Base-by-base conservation (phyloP, 1,139 yeast species). In the Sugiyamaella xylanicola region DNA sequence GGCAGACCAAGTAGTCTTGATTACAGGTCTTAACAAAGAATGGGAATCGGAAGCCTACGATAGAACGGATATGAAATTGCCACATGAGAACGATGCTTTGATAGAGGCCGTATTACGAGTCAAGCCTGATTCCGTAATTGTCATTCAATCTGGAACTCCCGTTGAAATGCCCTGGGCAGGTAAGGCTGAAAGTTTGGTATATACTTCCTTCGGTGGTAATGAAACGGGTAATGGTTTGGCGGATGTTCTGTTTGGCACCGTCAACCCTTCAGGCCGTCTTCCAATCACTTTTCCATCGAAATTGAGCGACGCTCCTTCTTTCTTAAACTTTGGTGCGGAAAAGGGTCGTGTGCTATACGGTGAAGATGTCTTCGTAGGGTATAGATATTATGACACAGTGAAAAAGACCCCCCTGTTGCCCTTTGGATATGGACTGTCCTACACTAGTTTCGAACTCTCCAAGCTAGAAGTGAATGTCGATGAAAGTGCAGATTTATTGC, bases 351-450 rank as follows among this genome's bases (percentile, higher is more conserved):
- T 79, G 20, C 67, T 79, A 53, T 84, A 83, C 61, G 84, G 84
- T 21, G 79, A 75, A 61, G 85, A 82, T 55, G 78, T 83, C 42
- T 83, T 76, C 67, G 78, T 83, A 56, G 87, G 87, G 19, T 82
- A 84, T 71, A 74, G 82, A 62, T 81, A 71, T 70, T 83, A 81
- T 66, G 87, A 83, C 65, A 40, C 41, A 11, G 78, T 77, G 65
- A 58, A 74, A 32, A 74, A 68, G 53, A 69, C 72, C 25, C 83
- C 79, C 16, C 74, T 78, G 42, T 83, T 79, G 73, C 83, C 86
- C 49, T 84, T 84, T 69, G 87, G 87, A n/a, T 74, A 69, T 64
- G 87, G 87, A 13, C 74, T 84, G 55, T 81, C 86, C 1, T 84
- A 83, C 68, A 77, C 86, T 7, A 60, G 71, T 1, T 84, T 81